phyloP scores from a whole-genome alignment of 805 yeast genomes.

The Kuraishia capsulata region DNA sequence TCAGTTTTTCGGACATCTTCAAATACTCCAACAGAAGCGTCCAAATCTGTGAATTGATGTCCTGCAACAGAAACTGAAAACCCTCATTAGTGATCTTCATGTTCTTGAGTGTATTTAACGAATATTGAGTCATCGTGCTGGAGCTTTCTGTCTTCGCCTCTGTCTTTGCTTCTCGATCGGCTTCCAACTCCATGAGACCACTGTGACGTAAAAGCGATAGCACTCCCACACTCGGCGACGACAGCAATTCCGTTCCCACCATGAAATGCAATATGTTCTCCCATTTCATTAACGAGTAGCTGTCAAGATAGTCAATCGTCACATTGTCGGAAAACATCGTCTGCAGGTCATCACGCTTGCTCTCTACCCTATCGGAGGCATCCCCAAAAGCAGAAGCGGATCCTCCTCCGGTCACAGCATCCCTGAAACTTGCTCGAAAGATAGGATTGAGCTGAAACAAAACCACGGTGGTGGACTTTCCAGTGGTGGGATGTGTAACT shows the following conservation, averaged over 20 bases:
- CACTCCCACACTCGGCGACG: constrained; percentile 74
- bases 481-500: constrained; percentile 24
- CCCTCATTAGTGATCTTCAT: constrained; percentile 83
- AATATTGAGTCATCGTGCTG: not conserved
- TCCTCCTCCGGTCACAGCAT: constrained; percentile 75
- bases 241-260: constrained; percentile 83
- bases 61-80: constrained; percentile 89
- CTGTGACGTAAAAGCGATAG: constrained; percentile 67
- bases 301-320: constrained; percentile 58
- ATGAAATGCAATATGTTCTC: constrained; percentile 91
- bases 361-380: constrained; percentile 22
- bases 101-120: constrained; percentile 14
- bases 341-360: not conserved
- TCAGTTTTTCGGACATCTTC: constrained; percentile 70
- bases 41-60: constrained; percentile 93
- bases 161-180: constrained; percentile 11
- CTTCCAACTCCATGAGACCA: constrained; percentile 72
- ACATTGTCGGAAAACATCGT: constrained; percentile 43
- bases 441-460: constrained; percentile 52
- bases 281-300: constrained; percentile 84
- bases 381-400: constrained; percentile 56
- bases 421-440: constrained; percentile 67
- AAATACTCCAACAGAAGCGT: constrained; percentile 79
- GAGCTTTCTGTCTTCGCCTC: constrained; percentile 6
- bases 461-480: constrained; percentile 19